Evolutionary conservation across 176 grass and related monocot genomes (phyloP).

Genomic region (Otatea glauca): DNA sequence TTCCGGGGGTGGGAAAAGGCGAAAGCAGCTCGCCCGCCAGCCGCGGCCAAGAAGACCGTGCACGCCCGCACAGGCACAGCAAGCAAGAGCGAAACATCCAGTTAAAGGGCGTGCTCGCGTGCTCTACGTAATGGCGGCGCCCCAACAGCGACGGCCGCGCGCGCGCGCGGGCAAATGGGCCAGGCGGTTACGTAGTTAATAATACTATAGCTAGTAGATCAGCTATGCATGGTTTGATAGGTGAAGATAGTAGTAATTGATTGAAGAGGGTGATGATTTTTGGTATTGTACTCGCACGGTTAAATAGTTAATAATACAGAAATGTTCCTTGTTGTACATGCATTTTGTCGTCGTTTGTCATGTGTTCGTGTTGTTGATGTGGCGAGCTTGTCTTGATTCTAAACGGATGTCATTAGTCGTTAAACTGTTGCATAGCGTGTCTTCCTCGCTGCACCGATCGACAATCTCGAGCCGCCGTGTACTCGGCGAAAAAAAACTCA

Average conservation of each 20-base stretch:
- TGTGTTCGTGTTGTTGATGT: background rate
- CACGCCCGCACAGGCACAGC: background rate
- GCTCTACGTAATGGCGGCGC: conserved; percentile 7
- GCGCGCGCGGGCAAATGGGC: background rate
- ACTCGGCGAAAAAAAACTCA: too few relatives aligned
- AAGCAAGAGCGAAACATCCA: background rate
- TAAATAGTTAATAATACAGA: conserved; percentile 39
- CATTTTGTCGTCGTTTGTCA: background rate
- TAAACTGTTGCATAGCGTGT: background rate
- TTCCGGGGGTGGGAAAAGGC: background rate
- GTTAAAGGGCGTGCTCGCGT: conserved; percentile 2
- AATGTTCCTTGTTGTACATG: background rate
- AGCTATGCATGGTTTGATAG: background rate
- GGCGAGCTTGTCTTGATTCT: background rate
- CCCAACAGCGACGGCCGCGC: background rate
- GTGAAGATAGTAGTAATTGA: background rate
- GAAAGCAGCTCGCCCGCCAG: conserved; percentile 2
- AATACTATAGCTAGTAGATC: too few relatives aligned
- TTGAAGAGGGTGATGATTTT: conserved; percentile 8
- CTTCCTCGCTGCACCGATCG: background rate
- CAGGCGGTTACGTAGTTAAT: background rate
- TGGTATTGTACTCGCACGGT: background rate
- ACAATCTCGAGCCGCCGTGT: background rate
- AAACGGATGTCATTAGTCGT: background rate
- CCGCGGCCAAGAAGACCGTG: background rate